Conservation (phyloP, 2,329 filamentous ascomycete genomes). For the Alternaria triticimaculans region DNA sequence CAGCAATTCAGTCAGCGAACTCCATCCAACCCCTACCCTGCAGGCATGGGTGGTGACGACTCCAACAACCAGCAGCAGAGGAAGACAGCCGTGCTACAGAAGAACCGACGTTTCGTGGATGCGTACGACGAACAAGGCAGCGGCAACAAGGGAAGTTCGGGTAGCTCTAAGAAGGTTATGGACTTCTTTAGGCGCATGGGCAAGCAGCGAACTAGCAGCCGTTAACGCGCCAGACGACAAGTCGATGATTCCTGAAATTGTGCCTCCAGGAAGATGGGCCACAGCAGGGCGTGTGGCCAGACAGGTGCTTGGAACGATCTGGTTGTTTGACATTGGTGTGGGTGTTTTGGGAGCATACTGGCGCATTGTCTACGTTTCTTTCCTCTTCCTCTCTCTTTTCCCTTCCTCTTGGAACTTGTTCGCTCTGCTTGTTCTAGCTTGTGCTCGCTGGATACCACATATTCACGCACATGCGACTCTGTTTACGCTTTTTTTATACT, state of each 20-base stretch:
- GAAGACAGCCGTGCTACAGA: slow-evolving; percentile 70
- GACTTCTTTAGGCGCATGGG: slow-evolving; percentile 94
- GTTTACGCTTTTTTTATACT: not conserved
- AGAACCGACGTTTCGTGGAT: slow-evolving; percentile 85
- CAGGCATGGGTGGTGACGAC: slow-evolving; percentile 45
- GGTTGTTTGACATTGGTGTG: not conserved
- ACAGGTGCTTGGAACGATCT: not conserved
- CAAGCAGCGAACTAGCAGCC: slow-evolving; percentile 63
- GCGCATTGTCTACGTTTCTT: slow-evolving; percentile 4
- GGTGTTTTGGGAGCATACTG: slow-evolving; percentile 2
- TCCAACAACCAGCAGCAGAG: slow-evolving; percentile 22
- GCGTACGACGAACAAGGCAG: slow-evolving; percentile 72
- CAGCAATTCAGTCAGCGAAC: slow-evolving; percentile 24
- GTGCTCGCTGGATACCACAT: slow-evolving; percentile 8
- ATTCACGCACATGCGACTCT: slow-evolving; percentile 2
- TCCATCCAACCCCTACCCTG: slow-evolving; percentile 47
- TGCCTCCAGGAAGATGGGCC: not conserved
- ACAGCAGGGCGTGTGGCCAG: not conserved
- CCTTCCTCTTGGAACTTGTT: not conserved
- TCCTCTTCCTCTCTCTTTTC: slow-evolving; percentile 1
- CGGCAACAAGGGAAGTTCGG: slow-evolving; percentile 52
- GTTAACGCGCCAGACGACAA: slow-evolving; percentile 4
- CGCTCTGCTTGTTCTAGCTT: not conserved
- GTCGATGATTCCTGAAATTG: not conserved
- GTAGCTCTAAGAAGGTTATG: slow-evolving; percentile 92